Base-by-base conservation (phyloP, 2,329 filamentous ascomycete species). In the Colletotrichum graminicola region DNA sequence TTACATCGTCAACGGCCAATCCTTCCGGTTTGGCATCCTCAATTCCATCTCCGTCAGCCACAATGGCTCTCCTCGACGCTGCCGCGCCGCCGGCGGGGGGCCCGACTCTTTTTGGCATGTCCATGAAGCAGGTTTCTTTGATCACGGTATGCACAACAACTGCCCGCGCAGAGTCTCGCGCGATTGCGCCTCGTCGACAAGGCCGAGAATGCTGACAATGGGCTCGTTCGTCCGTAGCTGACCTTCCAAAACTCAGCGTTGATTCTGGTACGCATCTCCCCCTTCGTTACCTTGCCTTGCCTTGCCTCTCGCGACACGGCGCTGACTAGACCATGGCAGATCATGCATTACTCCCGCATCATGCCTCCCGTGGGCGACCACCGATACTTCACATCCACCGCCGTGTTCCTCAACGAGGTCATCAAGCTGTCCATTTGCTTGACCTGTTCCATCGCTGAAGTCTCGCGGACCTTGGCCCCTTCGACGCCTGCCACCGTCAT, bases 271-370 rank as follows among this genome's bases (percentile, higher is more conserved):
- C 75, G 82, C 71, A 32, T 36, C 34, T 39, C 47, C 60, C n/a
- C 43, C 32, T 55, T 62, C 54, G 4, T 41, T 16, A 3, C 36
- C 41, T 45, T 4, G 10, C 43, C 45, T 23, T 21, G 11, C 11
- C 23, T 14, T 23, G 51, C 59, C 26, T 29, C 51, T 11, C 39
- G 6, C 36, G 47, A 56, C 41, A 47, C 36, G 32, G 41, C 21
- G 26, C 73, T 72, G 65, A 74, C 61, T 16, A 66, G 29, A 36
- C 62, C 34, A 23, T 56, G 59, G 36, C 78, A 95, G 93, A 88
- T 98, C 67, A 93, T 97, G 87, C 95, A 98, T 84, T 97, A 98
- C 82, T 97, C 95, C 39, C 90, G 95, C 75, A 91, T 97, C 72
- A 98, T 98, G 95, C 93, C 94, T n/a, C 87, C 91, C 12, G 86